Percentiles rank a stretch among this genome's conserved stretches.
Evolutionary conservation across 306 rosid species (phyloP).

Genomic region (Castanopsis chinensis): DNA sequence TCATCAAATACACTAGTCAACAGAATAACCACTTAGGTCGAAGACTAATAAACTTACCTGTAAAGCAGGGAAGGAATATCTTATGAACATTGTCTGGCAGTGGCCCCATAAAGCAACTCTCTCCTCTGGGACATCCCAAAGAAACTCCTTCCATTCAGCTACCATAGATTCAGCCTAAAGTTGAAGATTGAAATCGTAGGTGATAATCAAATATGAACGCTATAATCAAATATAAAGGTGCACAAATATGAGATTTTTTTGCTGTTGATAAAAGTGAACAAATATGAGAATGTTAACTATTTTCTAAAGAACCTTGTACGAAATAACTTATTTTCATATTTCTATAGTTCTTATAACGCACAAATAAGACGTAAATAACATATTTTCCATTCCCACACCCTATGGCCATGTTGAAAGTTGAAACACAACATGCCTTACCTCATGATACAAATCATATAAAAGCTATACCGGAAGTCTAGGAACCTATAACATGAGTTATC

Average conservation of each 20-base stretch:
- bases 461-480: not conserved
- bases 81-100: slow-evolving; percentile 84
- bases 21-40: slow-evolving; percentile 20
- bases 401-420: not conserved
- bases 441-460: not conserved
- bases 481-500: not conserved
- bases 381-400: not conserved
- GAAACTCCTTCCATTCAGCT: slow-evolving; percentile 95
- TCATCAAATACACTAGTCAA: slow-evolving; percentile 19
- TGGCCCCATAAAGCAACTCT: slow-evolving; percentile 92
- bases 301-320: not conserved
- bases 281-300: not conserved
- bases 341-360: not conserved
- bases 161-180: slow-evolving; percentile 97
- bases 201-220: not conserved
- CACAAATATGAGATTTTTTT: not conserved
- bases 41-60: slow-evolving; percentile 53
- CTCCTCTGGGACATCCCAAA: slow-evolving; percentile 99
- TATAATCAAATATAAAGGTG: not conserved
- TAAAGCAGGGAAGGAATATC: slow-evolving; percentile 91
- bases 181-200: not conserved
- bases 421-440: not conserved
- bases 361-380: not conserved
- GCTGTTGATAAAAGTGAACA: not conserved
- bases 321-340: not conserved